A percentile compares a stretch with the other conserved stretches of the same genome.
Evolutionary conservation across 23 red algal species (phyloP).

Genomic region (Gracilaria gracilis): DNA sequence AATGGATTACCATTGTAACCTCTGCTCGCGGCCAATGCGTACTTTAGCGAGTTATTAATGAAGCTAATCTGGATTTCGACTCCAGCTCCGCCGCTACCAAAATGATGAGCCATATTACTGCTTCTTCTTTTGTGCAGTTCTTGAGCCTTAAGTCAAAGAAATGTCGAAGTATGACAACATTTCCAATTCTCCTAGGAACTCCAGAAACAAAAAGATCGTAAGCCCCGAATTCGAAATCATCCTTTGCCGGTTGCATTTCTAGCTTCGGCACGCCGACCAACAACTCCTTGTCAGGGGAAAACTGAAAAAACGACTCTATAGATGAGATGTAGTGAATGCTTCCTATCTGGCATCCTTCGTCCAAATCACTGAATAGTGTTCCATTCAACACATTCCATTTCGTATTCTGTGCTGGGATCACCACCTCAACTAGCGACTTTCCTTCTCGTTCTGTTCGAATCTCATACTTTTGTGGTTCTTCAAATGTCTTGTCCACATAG

Average conservation of each 20-base stretch:
- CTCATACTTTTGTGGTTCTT: constrained; percentile 17
- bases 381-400: constrained; percentile 35
- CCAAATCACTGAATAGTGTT: constrained; percentile 16
- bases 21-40: not conserved
- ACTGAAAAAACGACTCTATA: constrained; percentile 22
- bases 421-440: constrained; percentile 26
- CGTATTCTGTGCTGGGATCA: constrained; percentile 3
- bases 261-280: constrained; percentile 11
- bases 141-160: constrained; percentile 39
- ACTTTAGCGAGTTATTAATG: not conserved
- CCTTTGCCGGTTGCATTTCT: constrained; percentile 51
- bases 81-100: constrained; percentile 53
- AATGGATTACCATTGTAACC: not conserved
- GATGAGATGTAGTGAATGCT: constrained; percentile 46
- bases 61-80: constrained; percentile 11
- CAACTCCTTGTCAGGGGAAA: constrained; percentile 33
- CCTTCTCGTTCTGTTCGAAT: constrained; percentile 41
- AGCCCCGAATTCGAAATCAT: constrained; percentile 17
- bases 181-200: constrained; percentile 13
- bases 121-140: constrained; percentile 55
- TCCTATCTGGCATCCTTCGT: constrained; percentile 2
- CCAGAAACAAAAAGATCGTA: constrained; percentile 27
- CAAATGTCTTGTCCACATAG: constrained; percentile 39
- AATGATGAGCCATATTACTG: constrained; percentile 42
- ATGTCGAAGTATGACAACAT: constrained; percentile 22